Evolutionary conservation across 768 basidiomycete species (phyloP), one percentile per base, ranked within the genome.

Genomic region (Pleurotus platypus): DNA sequence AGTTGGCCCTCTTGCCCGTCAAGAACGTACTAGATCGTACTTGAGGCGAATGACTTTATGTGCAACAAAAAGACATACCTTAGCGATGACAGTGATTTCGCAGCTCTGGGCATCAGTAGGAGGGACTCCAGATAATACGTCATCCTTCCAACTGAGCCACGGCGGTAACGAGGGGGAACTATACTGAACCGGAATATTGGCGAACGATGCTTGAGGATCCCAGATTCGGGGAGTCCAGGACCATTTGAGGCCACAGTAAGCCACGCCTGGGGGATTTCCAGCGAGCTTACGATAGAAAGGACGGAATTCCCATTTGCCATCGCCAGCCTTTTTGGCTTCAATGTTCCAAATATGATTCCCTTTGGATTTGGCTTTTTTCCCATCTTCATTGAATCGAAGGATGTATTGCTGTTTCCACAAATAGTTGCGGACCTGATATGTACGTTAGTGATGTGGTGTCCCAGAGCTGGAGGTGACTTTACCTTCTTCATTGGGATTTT

Each of bases 261-360:
- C 96, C 53, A 92, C 85, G 42, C 81, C 75, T 12, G 92, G 87
- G 12, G 94, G 90, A 8, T 79, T 78, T 24, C 93, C 94, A 35
- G 93, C 90, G 55, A 98, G 84, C 70, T 88, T 89, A 56, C 94
- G 86, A 64, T 88, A 77, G 74, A 96, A 97, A 11, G 91, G 87
- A 50, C 92, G 82, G 75, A 96, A 97, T 53, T 84, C 79, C 94
- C 94, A 98, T 61, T 81, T 75, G 42, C 87, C 83, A 48, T 90
- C 90, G 20, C 75, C 75, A 20, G 75, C 67, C 70, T 92, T 95
- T 74, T 84, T 92, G n/a, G 94, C 96, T 65, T 98, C 93, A 50
- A 98, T 89, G 66, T 94, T 95, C 96, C 96, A 99, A 62, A 98
- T 97, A 66, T 98, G 96, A 73, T 99, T 99, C 47, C 96, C 96